A percentile compares a stretch with the other conserved stretches of the same genome.
Evolutionary conservation across 2,329 filamentous ascomycete species (phyloP).

Genomic region (Fusarium sp.): DNA sequence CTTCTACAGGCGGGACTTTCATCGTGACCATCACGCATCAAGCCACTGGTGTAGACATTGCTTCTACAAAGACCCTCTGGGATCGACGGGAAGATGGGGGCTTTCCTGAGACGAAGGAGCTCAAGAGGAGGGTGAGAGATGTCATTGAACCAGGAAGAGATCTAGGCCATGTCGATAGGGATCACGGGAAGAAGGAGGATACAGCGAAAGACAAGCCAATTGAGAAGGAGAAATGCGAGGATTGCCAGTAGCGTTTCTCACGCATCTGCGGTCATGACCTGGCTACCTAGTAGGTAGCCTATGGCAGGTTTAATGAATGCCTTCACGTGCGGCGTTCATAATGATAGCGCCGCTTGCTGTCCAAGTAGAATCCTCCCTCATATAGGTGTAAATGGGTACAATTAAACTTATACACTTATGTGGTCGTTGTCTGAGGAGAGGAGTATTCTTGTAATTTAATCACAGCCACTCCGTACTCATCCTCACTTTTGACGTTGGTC

Average conservation of each 20-base stretch:
- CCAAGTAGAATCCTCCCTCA: background rate
- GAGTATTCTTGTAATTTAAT: background rate
- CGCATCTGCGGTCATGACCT: background rate
- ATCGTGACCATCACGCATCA: conserved; percentile 68
- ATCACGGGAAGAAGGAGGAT: conserved; percentile 43
- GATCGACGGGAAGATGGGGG: conserved; percentile 87
- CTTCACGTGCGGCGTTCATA: background rate
- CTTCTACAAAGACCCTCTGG: conserved; percentile 72
- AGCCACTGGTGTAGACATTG: conserved; percentile 43
- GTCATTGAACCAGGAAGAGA: conserved; percentile 80
- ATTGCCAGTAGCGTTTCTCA: conserved; percentile 36
- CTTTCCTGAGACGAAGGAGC: conserved; percentile 92
- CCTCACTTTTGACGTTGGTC: background rate
- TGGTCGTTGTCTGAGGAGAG: background rate
- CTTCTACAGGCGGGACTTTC: conserved; percentile 86
- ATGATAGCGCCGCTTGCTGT: background rate
- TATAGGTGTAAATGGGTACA: background rate
- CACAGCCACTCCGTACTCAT: background rate
- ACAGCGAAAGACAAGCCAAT: background rate
- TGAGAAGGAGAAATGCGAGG: conserved; percentile 38
- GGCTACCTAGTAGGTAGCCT: background rate
- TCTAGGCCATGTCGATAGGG: conserved; percentile 81
- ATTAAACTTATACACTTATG: background rate
- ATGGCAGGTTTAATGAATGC: background rate
- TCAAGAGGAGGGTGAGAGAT: conserved; percentile 86